Evolutionary conservation across 2,329 filamentous ascomycete species (phyloP).

Genomic region (Fusarium mundagurra): DNA sequence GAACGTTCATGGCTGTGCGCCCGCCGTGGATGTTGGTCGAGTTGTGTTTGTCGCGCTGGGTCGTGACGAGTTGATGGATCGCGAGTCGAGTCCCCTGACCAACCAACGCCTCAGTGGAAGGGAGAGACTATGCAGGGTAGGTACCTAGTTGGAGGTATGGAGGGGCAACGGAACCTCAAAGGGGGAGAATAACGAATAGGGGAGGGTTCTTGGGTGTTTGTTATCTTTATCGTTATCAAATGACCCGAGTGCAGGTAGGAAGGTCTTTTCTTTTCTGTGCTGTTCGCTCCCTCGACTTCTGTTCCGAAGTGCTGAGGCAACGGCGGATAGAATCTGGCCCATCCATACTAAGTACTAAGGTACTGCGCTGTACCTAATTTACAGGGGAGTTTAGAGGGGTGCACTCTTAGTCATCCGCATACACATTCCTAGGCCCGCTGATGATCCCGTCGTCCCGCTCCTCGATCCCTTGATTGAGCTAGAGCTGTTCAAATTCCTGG

Average conservation of each 20-base stretch:
- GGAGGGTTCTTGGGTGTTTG: conserved; percentile 2
- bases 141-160: not conserved
- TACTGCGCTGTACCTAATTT: not conserved
- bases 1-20: conserved; percentile 37
- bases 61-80: not conserved
- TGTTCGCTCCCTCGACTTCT: conserved; percentile 17
- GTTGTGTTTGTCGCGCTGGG: conserved; percentile 5
- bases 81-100: conserved; percentile 19
- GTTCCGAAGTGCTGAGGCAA: conserved; percentile 13
- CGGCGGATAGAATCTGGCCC: not conserved
- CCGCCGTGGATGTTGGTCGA: conserved; percentile 21
- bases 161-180: not conserved
- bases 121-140: conserved; percentile 5
- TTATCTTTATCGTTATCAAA: conserved; percentile 24
- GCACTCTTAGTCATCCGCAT: conserved; percentile 30
- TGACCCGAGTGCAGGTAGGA: conserved; percentile 25
- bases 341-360: not conserved
- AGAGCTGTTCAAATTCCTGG: not conserved
- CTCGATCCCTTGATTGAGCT: conserved; percentile 1
- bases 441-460: conserved; percentile 21
- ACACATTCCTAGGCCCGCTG: conserved; percentile 28
- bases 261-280: conserved; percentile 2
- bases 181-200: not conserved
- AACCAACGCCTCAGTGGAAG: conserved; percentile 20
- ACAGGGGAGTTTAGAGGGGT: conserved; percentile 15